These are phyloP conservation scores for Setaria italica DNA, from an alignment of 202 grass and related monocot genomes.

Conservation along the genomic window DNA sequence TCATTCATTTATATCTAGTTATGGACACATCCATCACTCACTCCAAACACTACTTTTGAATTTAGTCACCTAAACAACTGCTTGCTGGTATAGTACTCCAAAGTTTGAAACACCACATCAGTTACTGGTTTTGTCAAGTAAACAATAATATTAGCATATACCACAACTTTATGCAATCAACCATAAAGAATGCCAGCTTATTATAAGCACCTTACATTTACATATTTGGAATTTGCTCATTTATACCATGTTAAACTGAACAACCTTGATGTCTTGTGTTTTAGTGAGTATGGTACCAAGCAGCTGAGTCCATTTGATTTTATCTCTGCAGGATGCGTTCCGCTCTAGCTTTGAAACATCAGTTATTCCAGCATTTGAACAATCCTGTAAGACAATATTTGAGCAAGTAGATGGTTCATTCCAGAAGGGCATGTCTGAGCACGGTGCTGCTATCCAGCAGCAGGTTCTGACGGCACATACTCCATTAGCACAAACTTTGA, in stretches of 20 bases:
- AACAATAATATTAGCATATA: slow-evolving; percentile 16
- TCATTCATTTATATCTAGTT: too few species aligned
- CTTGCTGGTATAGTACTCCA: not conserved
- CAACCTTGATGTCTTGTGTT: slow-evolving; percentile 10
- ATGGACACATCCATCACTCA: not conserved
- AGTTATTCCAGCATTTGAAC: slow-evolving; percentile 90
- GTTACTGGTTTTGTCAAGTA: slow-evolving; percentile 9
- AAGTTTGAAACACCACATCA: not conserved
- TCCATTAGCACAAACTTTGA: slow-evolving; percentile 86
- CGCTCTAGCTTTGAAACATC: slow-evolving; percentile 77
- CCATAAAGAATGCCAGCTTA: slow-evolving; percentile 5
- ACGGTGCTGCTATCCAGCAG: slow-evolving; percentile 74
- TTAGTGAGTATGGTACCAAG: slow-evolving; percentile 13
- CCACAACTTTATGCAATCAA: not conserved
- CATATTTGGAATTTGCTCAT: slow-evolving; percentile 12
- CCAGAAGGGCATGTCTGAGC: slow-evolving; percentile 89
- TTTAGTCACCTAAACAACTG: slow-evolving; percentile 20
- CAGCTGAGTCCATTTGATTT: slow-evolving; percentile 35
- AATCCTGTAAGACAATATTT: slow-evolving; percentile 83
- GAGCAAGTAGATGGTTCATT: slow-evolving; percentile 85
- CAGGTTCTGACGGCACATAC: slow-evolving; percentile 66
- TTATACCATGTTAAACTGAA: not conserved
- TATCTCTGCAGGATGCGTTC: slow-evolving; percentile 66
- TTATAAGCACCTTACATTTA: slow-evolving; percentile 2
- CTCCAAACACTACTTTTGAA: not conserved